These are phyloP conservation scores for Yamadazyma dushanensis DNA, from an alignment of 1,139 yeast genomes.

Conservation along the genomic window DNA sequence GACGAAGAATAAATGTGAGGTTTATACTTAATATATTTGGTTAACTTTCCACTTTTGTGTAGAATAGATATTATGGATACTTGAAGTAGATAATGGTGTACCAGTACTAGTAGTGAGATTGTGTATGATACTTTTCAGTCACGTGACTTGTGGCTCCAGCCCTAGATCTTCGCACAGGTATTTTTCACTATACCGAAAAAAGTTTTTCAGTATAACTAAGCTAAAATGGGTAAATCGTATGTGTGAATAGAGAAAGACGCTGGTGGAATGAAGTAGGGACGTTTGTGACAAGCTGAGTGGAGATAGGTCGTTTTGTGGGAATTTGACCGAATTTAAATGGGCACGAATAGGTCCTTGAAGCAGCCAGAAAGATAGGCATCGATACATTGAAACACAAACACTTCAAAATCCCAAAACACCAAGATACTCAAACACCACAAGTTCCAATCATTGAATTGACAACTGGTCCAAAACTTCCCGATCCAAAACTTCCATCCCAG, in stretches of 20 bases:
- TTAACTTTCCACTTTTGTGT: conserved; percentile 15
- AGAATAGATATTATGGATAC: conserved; percentile 6
- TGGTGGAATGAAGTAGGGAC: too few relatives aligned
- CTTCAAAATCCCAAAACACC: too few relatives aligned
- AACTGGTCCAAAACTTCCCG: neutral
- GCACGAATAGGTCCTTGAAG: too few relatives aligned
- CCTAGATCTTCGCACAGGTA: conserved; percentile 8
- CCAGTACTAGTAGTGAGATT: too few relatives aligned
- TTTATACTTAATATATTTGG: conserved; percentile 17
- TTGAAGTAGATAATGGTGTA: too few relatives aligned
- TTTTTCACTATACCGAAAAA: conserved; percentile 11
- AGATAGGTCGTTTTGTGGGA: too few relatives aligned
- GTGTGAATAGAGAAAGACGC: conserved; percentile 24
- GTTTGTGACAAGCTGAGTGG: too few relatives aligned
- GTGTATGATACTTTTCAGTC: neutral
- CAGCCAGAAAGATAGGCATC: too few relatives aligned
- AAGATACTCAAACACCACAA: neutral
- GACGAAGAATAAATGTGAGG: conserved; percentile 53
- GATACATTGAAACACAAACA: too few relatives aligned
- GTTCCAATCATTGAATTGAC: neutral
- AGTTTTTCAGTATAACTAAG: conserved; percentile 13
- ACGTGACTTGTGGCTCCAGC: conserved; percentile 17
- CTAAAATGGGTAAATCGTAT: conserved; percentile 79
- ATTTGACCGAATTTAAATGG: too few relatives aligned
- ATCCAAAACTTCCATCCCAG: too few relatives aligned